Base-by-base conservation (phyloP, 2,329 filamentous ascomycete species). In the Alternaria rosae region DNA sequence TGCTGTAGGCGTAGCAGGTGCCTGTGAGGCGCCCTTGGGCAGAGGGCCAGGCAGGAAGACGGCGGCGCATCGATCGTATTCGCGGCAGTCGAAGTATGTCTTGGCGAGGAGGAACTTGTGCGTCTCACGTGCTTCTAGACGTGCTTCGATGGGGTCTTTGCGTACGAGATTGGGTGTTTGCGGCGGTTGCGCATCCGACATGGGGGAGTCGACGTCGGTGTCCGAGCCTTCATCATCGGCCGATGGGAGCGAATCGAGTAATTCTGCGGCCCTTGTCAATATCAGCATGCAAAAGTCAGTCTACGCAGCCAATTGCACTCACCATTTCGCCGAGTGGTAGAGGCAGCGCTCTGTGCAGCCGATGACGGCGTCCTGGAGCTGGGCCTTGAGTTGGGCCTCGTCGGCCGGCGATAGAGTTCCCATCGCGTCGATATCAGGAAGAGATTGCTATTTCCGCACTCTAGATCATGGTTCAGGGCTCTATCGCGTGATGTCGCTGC, bases 291-390 rank as follows among this genome's bases (percentile, higher is more conserved):
- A 45, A 23, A 23, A 52, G 15, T 26, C 47, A 53, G 50, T 51
- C 30, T 42, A n/a, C 13, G 11, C 9, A 15, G 12, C 12, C 17
- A 42, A n/a, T 35, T 23, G 21, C 25, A 61, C 74, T 38, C 74
- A 97, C 95, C 95, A 99, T 88, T 98, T 98, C 26, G 95, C 91
- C 7, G 94, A 95, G 74, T 97, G 94, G 76, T 97, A 98, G 12
- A 99, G 86, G 79, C 95, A 97, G 78, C 95, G 86, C 78, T 99
- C 95, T 1, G 93, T 97, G 82, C 94, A 98, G 76, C 93, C 93
- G 23, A 95, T 86, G 4, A 95, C 90, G 28, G 94, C 93, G 73
- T 93, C 91, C 78, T 97, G 92, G 44, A 97, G 85, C 32, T 92
- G 88, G 38, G 85, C 86, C 74, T 91, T 88, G 63, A 96, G 84